Evolutionary conservation across 2,329 filamentous ascomycete species (phyloP), one percentile per base, ranked within the genome.

Genomic region (Chaetomiaceae sp.): DNA sequence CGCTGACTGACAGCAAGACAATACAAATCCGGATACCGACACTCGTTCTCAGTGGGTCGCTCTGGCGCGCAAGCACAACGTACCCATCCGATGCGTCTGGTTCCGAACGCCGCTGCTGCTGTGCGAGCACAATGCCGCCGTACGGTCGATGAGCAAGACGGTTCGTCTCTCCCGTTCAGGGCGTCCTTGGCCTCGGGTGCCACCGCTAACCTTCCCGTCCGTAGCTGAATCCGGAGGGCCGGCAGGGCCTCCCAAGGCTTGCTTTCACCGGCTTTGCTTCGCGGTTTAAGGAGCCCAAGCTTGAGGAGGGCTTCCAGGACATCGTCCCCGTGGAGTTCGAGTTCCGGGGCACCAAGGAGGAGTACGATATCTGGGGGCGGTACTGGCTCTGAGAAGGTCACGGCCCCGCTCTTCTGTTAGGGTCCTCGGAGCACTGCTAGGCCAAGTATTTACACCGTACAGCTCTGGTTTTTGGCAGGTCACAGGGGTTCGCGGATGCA

Each of bases 21-120:
- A 95, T 64, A 97, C 93, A n/a, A 98, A 98, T 62, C 80, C 90
- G 24, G 86, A 95, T 66, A 64, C 73, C 10, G 84, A 87, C 42
- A 88, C 84, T 19, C 78, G 93, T 54, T 75, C 76, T n/a, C 69
- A 86, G 50, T 97, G 91, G 91, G 67, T 88, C 26, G 70, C 78
- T 20, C 67, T 97, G 24, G 89, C 89, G 15, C 76, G 74, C 53
- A 83, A 84, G 58, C 69, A 80, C 58, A 71, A 78, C 4, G 73
- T 94, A 2, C 84, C 86, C 2, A 85, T 95, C 56, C 84, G 91
- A 38, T 95, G 91, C 60, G 73, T 97, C 9, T 84, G 86, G 65
- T 93, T 98, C 69, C 85, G 83, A 42, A 84, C 88, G 11, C 73
- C 82, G 1, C 65, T 81, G 20, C 74, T 77, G 35, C 63, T 95